Evolutionary conservation across 192 early-diverging fungal genomes (phyloP).

Genomic region (Coemansia furcata): DNA sequence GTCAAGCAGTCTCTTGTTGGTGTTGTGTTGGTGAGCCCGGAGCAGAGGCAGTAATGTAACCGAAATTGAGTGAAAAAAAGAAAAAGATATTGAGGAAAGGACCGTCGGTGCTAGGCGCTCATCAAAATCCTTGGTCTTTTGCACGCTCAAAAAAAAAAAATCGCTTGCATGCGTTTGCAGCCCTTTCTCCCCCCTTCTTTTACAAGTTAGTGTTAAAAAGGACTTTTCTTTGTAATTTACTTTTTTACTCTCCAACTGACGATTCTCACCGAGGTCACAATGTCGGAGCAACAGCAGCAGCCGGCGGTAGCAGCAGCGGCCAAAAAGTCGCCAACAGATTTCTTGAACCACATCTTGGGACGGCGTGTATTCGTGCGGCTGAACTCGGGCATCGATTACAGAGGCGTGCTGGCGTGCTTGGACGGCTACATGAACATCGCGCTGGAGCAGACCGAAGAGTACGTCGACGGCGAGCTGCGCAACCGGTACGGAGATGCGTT

Average conservation of each 20-base stretch:
- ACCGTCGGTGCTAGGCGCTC: background rate
- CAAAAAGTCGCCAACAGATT: conserved; percentile 80
- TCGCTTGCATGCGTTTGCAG: background rate
- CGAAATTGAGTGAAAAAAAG: background rate
- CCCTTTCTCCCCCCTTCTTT: background rate
- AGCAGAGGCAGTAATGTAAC: background rate
- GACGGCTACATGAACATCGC: conserved; percentile 99
- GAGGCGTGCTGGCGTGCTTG: conserved; percentile 86
- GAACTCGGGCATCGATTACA: conserved; percentile 95
- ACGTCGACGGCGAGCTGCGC: conserved; percentile 88
- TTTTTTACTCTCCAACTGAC: background rate
- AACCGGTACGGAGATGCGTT: conserved; percentile 95
- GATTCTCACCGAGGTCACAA: background rate
- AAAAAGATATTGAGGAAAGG: background rate
- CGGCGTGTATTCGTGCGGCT: conserved; percentile 85
- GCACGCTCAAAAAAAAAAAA: background rate
- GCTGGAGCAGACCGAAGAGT: conserved; percentile 93
- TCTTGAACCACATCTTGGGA: conserved; percentile 82
- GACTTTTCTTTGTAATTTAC: background rate
- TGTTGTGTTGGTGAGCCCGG: background rate
- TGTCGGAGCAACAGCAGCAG: conserved; percentile 10
- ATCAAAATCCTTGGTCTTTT: background rate
- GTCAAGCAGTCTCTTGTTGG: background rate
- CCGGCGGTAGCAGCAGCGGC: conserved; percentile 10
- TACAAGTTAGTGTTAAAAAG: background rate